Percentiles rank a stretch among this genome's conserved stretches.
Conservation (phyloP, 371 early-diverging fungal genomes). For the Entomophthora muscae region DNA sequence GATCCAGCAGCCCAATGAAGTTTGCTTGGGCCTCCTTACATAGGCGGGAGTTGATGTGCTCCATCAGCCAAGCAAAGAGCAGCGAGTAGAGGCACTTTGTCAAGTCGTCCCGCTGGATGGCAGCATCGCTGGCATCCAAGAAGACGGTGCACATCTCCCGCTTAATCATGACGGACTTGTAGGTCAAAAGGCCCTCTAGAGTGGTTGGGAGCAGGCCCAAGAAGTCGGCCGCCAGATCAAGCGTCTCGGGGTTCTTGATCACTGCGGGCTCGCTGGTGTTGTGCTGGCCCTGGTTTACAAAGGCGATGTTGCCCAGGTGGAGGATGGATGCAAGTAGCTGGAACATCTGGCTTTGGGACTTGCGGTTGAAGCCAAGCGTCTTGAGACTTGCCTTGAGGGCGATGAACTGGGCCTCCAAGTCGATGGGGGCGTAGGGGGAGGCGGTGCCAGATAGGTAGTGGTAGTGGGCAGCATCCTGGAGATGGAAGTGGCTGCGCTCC, state of each 20-base stretch:
- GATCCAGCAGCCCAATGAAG: slow-evolving; percentile 53
- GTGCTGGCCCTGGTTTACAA: slow-evolving; percentile 16
- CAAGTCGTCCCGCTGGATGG: slow-evolving; percentile 56
- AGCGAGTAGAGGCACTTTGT: slow-evolving; percentile 61
- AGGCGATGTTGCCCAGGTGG: slow-evolving; percentile 66
- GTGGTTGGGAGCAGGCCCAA: slow-evolving; percentile 60
- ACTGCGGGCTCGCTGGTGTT: slow-evolving; percentile 26
- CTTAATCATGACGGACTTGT: slow-evolving; percentile 38
- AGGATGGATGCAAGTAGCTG: slow-evolving; percentile 59
- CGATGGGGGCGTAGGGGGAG: slow-evolving; percentile 4
- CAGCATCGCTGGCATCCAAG: slow-evolving; percentile 43
- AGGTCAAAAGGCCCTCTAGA: slow-evolving; percentile 45
- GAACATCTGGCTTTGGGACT: slow-evolving; percentile 47
- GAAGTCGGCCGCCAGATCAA: slow-evolving; percentile 54
- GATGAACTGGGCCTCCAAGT: slow-evolving; percentile 17
- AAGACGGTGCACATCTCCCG: slow-evolving; percentile 66
- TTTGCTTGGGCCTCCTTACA: slow-evolving; percentile 36
- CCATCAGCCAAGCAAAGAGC: slow-evolving; percentile 73
- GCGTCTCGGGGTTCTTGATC: slow-evolving; percentile 37
- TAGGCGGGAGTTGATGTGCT: slow-evolving; percentile 63
- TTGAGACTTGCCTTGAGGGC: slow-evolving; percentile 55
- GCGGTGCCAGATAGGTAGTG: slow-evolving; percentile 30
- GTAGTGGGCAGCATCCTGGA: slow-evolving; percentile 29
- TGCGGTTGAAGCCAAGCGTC: slow-evolving; percentile 54
- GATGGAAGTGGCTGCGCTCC: too few species aligned